Base-by-base conservation (phyloP, 768 basidiomycete genomes). In the Pisolithus sp. region DNA sequence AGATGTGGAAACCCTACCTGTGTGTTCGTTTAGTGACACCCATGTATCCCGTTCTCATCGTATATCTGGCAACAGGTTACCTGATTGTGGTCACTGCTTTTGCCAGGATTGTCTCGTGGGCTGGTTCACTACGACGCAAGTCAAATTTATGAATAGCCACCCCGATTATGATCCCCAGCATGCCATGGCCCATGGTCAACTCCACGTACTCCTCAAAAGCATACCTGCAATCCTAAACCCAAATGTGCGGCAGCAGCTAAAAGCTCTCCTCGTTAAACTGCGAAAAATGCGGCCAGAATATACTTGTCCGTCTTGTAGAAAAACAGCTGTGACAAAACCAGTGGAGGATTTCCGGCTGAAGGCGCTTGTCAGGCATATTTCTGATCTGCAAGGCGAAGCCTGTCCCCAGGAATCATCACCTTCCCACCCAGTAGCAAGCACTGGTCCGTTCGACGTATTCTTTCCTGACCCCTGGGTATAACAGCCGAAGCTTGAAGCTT, bases 1-100 rank as follows among this genome's bases (percentile, higher is more conserved):
- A 74, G 52, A 80, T 88, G 78, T 85, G 83, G 82, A 69, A 71
- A 7, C 86, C 86, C 0, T 83, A 78, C 57, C 73, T 76, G 86
- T 87, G 57, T 39, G 83, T 71, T 21, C 10, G 43, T 28, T 26
- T 20, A 13, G 10, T 15, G 15, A 12, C 7, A 24, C 34, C 24
- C 10, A 21, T 34, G 30, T 36, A 23, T 24, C 48, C 31, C 50
- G 2, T 10, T 18, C 31, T 57, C 37, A 62, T 38, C 5, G 13
- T 34, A 28, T 24, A 31, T 31, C 50, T 20, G 24, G 30, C 13
- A 34, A 8, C 57, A 88, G 86, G 5, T 71, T 89, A 20, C 66
- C 77, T 6, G 75, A 74, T 38, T 89, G 86, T 50, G 86, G 86
- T 3, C 86, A 89, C 64, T 77, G 79, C 0, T 87, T 83, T 60